Evolutionary conservation across 208 protist species (phyloP).

Genomic region (Leishmania amazonensis): DNA sequence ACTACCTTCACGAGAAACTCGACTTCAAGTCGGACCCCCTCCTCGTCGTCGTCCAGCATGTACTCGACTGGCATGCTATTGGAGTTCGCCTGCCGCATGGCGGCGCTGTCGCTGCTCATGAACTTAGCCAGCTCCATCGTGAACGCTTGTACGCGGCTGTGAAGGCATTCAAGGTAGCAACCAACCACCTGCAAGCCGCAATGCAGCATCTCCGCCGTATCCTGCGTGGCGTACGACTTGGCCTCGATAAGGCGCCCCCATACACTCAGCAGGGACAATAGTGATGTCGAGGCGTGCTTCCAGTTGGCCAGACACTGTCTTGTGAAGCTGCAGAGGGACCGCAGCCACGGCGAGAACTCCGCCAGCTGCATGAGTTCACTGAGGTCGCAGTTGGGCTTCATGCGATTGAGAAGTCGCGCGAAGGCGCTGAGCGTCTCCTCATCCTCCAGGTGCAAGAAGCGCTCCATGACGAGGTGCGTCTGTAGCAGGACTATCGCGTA

Average conservation of each 20-base stretch:
- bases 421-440: slow-evolving; percentile 39
- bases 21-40: slow-evolving; percentile 47
- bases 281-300: slow-evolving; percentile 21
- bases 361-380: slow-evolving; percentile 43
- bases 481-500: slow-evolving; percentile 45
- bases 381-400: slow-evolving; percentile 64
- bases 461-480: slow-evolving; percentile 56
- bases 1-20: slow-evolving; percentile 42
- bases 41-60: slow-evolving; percentile 45
- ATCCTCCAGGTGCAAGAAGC: slow-evolving; percentile 40
- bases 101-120: slow-evolving; percentile 8
- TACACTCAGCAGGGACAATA: slow-evolving; percentile 38
- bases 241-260: slow-evolving; percentile 43
- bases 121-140: slow-evolving; percentile 16
- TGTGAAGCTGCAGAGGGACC: slow-evolving; percentile 33
- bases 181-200: slow-evolving; percentile 16
- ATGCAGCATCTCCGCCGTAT: slow-evolving; percentile 19
- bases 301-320: slow-evolving; percentile 32
- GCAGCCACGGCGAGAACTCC: slow-evolving; percentile 40
- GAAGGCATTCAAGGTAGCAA: slow-evolving; percentile 28
- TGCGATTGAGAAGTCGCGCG: slow-evolving; percentile 48
- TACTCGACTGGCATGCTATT: slow-evolving; percentile 22
- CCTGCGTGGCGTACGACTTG: slow-evolving; percentile 23
- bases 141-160: slow-evolving; percentile 25
- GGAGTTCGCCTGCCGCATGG: not conserved